phyloP scores from a whole-genome alignment of 2,329 filamentous ascomycete genomes.

The Alternaria sp. region DNA sequence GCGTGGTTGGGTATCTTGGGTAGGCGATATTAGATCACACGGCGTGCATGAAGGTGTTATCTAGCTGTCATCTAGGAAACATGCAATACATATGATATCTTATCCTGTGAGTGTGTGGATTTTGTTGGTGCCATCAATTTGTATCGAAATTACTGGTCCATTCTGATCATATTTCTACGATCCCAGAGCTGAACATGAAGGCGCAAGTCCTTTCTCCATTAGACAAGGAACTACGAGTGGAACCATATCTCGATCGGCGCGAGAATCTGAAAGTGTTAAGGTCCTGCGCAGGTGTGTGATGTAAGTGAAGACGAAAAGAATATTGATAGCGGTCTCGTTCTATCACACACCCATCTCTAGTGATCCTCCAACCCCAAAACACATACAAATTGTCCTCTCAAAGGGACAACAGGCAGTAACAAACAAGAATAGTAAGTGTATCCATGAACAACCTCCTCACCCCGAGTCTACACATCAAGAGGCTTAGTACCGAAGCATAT shows the following conservation, averaged over 20 bases:
- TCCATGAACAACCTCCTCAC: not conserved
- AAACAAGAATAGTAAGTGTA: not conserved
- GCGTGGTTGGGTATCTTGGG: slow-evolving; percentile 12
- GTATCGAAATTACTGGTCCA: not conserved
- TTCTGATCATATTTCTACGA: not conserved
- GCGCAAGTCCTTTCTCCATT: not conserved
- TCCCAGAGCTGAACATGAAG: no score
- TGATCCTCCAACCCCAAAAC: not conserved
- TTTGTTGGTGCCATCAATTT: not conserved
- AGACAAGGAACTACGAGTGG: not conserved
- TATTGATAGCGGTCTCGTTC: not conserved
- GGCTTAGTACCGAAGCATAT: not conserved
- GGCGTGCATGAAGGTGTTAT: slow-evolving; percentile 8
- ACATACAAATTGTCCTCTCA: not conserved
- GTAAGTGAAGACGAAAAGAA: not conserved
- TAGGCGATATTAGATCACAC: slow-evolving; percentile 4
- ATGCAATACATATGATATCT: not conserved
- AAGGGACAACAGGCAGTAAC: not conserved
- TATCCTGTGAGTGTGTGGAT: not conserved
- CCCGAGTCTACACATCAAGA: not conserved
- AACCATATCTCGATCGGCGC: fast-evolving
- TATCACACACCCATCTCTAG: not conserved
- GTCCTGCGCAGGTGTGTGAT: no score
- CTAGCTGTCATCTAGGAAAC: not conserved
- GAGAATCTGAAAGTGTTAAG: not conserved